Evolutionary conservation across 345 rosid species (phyloP).

Genomic region (Salix caprea): DNA sequence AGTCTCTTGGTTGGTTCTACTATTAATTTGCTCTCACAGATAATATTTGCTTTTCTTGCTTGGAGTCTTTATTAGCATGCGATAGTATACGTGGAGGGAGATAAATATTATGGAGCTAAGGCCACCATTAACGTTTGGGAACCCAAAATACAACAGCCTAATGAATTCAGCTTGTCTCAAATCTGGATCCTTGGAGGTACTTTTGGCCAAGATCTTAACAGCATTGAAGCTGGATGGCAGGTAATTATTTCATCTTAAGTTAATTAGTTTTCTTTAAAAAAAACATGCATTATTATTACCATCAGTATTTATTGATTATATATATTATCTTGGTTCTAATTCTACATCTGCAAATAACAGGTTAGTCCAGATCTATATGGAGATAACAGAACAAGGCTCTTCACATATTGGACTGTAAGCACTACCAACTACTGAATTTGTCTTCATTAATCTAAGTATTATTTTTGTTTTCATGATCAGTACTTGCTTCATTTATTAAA

Average conservation of each 20-base stretch:
- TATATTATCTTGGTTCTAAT: not conserved
- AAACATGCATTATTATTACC: too few species aligned
- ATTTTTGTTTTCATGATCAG: not conserved
- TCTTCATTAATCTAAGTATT: not conserved
- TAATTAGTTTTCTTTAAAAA: not conserved
- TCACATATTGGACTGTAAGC: conserved; percentile 39
- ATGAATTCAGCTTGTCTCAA: conserved; percentile 36
- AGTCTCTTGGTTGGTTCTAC: too few species aligned
- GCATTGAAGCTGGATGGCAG: conserved; percentile 37
- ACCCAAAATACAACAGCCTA: conserved; percentile 57
- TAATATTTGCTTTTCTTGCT: conserved; percentile 6
- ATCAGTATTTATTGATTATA: not conserved
- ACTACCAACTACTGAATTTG: not conserved
- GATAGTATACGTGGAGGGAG: conserved; percentile 89
- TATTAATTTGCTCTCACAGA: not conserved
- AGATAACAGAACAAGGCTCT: conserved; percentile 28
- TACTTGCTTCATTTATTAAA: too few species aligned
- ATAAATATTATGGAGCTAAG: conserved; percentile 81
- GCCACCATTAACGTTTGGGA: conserved; percentile 95
- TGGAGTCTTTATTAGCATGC: conserved; percentile 58
- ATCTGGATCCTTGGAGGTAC: conserved; percentile 29
- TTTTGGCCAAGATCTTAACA: conserved; percentile 26
- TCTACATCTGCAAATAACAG: conserved; percentile 9
- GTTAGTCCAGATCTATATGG: conserved; percentile 30
- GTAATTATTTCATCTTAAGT: not conserved